Evolutionary conservation across 2,329 filamentous ascomycete species (phyloP), one percentile per base, ranked within the genome.

Genomic region (Xylariaceae sp.): DNA sequence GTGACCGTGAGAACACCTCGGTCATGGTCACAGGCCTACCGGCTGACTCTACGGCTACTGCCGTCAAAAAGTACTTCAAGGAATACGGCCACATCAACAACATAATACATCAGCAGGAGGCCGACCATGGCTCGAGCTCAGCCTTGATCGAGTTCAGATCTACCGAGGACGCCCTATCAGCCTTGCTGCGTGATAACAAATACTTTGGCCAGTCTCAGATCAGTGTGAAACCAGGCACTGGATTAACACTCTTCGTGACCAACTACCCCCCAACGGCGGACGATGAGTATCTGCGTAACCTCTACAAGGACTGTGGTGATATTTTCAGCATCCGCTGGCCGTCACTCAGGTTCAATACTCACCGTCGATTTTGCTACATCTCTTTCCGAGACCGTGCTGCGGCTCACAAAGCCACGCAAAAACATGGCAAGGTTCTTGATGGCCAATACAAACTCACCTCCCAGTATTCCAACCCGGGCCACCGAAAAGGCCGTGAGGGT

Each of bases 301-400:
- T 90, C 3, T 90, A 90, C 59, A 68, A 72, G 39, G 67, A 75
- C 37, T 90, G 80, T 50, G 92, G 92, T 27, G 77, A 90, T 27
- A 80, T 98, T 35, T 69, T 94, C 35, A 85, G 81, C 50, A 72
- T 96, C 33, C 81, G 92, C 15, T 92, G 92, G 62, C 92, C 92
- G 2, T 94, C 87, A 36, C 73, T 98, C 32, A 93, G 93, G 56
- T 88, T 74, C 58, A 90, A 95, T 51, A 80, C 82, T 2, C 80
- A 85, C 47, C 84, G 92, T 19, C 82, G 92, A 16, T 98, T 98
- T 63, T 95, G 89, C 64, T 98, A 98, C 57, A 71, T 95, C 5
- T 86, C 93, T n/a, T 95, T 95, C 55, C 72, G 78, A 30, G 76
- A 77, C 19, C 60, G 72, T 3, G 68, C 70, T n/a, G 73, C 75